Percentiles rank a stretch among this genome's conserved stretches.
phyloP scores from a whole-genome alignment of 2,329 filamentous ascomycete species.

The Xylaria sp. region DNA sequence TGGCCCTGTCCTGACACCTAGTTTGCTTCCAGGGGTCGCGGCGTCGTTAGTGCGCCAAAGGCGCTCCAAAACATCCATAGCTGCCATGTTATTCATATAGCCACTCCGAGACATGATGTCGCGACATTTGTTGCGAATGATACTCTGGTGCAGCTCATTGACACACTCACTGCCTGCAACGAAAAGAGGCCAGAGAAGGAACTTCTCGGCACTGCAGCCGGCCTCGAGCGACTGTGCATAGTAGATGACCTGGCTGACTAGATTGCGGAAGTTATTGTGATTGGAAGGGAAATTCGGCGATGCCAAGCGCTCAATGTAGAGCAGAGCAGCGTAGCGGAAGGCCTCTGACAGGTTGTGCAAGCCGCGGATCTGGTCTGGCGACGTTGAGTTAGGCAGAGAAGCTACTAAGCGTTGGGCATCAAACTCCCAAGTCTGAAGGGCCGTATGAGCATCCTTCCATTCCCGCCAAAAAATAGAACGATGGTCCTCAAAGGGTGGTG shows the following conservation, averaged over 20 bases:
- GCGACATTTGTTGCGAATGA: slow-evolving; percentile 82
- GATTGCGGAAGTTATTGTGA: slow-evolving; percentile 81
- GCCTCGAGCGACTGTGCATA: slow-evolving; percentile 84
- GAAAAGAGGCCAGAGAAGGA: slow-evolving; percentile 93
- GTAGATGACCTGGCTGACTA: slow-evolving; percentile 84
- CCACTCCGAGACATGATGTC: slow-evolving; percentile 90
- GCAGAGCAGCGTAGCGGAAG: slow-evolving; percentile 87
- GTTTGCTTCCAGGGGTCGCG: slow-evolving; percentile 49
- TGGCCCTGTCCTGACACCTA: slow-evolving; percentile 58
- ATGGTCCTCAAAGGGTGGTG: slow-evolving; percentile 65
- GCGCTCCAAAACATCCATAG: slow-evolving; percentile 85
- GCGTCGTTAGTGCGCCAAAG: slow-evolving; percentile 72
- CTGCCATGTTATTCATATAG: slow-evolving; percentile 92
- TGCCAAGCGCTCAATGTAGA: slow-evolving; percentile 90
- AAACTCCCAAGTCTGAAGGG: slow-evolving; percentile 85
- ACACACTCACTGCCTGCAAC: slow-evolving; percentile 91
- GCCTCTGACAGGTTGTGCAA: slow-evolving; percentile 86
- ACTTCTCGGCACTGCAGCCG: slow-evolving; percentile 81
- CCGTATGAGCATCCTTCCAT: slow-evolving; percentile 82
- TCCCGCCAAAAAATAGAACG: slow-evolving; percentile 81
- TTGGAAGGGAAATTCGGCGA: slow-evolving; percentile 78
- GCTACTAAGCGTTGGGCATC: slow-evolving; percentile 64
- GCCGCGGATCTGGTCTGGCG: slow-evolving; percentile 74
- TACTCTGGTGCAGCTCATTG: slow-evolving; percentile 79
- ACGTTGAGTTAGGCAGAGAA: slow-evolving; percentile 62